Conservation (phyloP, 257 asterid genomes). For the Nicotiana benthamiana region DNA sequence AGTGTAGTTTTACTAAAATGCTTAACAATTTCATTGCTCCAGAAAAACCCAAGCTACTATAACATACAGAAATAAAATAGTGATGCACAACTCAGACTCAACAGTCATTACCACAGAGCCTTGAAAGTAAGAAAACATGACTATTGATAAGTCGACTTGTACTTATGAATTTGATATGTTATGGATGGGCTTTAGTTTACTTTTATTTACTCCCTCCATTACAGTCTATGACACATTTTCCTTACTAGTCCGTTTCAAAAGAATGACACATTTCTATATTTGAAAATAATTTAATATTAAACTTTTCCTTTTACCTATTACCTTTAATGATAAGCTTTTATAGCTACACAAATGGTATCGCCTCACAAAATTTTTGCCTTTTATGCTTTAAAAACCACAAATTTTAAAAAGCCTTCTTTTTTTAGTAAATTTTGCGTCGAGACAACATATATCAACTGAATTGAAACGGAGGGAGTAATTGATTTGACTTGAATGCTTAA, state of each 20-base stretch:
- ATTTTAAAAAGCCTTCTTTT: too few relatives aligned
- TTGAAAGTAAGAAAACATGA: neutral
- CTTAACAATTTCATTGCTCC: neutral
- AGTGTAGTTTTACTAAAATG: neutral
- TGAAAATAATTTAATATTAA: too few relatives aligned
- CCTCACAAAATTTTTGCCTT: too few relatives aligned
- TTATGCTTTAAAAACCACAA: too few relatives aligned
- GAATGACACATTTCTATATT: too few relatives aligned
- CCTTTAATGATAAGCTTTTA: too few relatives aligned
- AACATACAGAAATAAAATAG: neutral
- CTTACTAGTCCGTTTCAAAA: too few relatives aligned
- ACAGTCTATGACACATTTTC: too few relatives aligned
- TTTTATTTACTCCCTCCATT: neutral
- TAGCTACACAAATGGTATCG: too few relatives aligned
- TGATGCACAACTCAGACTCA: neutral
- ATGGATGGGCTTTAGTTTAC: neutral
- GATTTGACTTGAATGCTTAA: neutral
- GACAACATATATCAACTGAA: too few relatives aligned
- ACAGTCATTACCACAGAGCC: neutral
- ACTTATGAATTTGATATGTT: neutral
- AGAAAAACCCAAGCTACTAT: neutral
- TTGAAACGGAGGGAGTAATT: neutral
- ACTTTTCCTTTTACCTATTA: too few relatives aligned
- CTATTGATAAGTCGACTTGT: neutral
- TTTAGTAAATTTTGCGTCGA: too few relatives aligned